Conservation (phyloP, 1,139 yeast genomes). For the Suhomyces yuchorum region DNA sequence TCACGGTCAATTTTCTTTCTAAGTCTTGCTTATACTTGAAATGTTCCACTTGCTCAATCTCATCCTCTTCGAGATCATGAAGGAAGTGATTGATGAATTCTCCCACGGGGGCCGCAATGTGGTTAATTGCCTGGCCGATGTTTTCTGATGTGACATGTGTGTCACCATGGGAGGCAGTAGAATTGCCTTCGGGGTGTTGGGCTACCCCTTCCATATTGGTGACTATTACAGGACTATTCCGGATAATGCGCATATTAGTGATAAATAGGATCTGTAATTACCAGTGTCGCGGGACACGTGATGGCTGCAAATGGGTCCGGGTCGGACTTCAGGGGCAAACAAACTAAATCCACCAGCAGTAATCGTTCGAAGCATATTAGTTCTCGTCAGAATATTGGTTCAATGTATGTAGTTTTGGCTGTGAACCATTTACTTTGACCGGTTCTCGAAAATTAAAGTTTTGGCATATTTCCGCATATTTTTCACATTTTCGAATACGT, state of each 20-base stretch:
- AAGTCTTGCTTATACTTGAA: slow-evolving; percentile 72
- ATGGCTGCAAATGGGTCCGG: slow-evolving; percentile 1
- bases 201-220: slow-evolving; percentile 10
- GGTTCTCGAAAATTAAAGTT: background rate
- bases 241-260: background rate
- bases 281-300: slow-evolving; percentile 1
- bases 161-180: background rate
- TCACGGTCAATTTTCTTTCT: slow-evolving; percentile 63
- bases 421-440: background rate
- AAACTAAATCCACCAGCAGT: too few species aligned
- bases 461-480: background rate
- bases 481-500: background rate
- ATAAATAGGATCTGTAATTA: background rate
- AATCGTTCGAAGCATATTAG: background rate
- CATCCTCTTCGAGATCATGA: slow-evolving; percentile 41
- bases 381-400: too few species aligned
- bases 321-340: background rate
- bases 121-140: slow-evolving; percentile 5
- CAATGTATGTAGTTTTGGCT: too few species aligned
- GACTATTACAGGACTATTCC: background rate
- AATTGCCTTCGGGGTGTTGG: slow-evolving; percentile 1
- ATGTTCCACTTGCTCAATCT: slow-evolving; percentile 62
- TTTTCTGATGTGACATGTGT: background rate
- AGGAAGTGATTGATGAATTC: slow-evolving; percentile 14
- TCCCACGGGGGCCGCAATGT: slow-evolving; percentile 11